Conservation (phyloP, 164 flowering plant species). For the Malania oleifera region DNA sequence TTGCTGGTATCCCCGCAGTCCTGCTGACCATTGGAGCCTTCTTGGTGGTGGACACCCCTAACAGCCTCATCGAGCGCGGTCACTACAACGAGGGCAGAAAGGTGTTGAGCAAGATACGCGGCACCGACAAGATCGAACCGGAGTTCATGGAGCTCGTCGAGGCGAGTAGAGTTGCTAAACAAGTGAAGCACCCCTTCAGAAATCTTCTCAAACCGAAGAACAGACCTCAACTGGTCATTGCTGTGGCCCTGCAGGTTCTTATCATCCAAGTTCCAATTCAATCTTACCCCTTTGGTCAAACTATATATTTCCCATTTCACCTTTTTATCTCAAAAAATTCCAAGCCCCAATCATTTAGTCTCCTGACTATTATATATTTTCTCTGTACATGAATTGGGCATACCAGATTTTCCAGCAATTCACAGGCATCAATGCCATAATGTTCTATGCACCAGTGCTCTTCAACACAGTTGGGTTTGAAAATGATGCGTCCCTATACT, state of each 20-base stretch:
- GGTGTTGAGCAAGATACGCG: not conserved
- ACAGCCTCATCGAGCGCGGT: not conserved
- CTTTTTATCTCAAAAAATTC: no score
- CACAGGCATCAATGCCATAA: slow-evolving; percentile 16
- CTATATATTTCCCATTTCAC: no score
- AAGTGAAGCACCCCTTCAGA: slow-evolving; percentile 8
- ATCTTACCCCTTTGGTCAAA: no score
- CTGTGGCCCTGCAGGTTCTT: not conserved
- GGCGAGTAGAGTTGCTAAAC: slow-evolving; percentile 7
- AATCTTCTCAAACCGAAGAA: not conserved
- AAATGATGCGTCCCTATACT: slow-evolving; percentile 9
- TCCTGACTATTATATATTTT: not conserved
- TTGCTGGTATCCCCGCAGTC: not conserved
- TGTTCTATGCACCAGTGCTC: slow-evolving; percentile 18
- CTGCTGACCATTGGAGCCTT: not conserved
- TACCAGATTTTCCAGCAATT: slow-evolving; percentile 9
- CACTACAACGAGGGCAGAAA: not conserved
- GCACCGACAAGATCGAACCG: slow-evolving; percentile 5
- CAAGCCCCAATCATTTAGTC: not conserved
- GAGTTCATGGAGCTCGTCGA: slow-evolving; percentile 8
- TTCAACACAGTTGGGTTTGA: slow-evolving; percentile 10
- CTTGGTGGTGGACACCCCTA: not conserved
- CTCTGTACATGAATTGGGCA: not conserved
- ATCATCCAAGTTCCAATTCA: no score
- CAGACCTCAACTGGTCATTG: slow-evolving; percentile 10